Evolutionary conservation across 1,139 yeast species (phyloP).

Genomic region (Pichia sp.): DNA sequence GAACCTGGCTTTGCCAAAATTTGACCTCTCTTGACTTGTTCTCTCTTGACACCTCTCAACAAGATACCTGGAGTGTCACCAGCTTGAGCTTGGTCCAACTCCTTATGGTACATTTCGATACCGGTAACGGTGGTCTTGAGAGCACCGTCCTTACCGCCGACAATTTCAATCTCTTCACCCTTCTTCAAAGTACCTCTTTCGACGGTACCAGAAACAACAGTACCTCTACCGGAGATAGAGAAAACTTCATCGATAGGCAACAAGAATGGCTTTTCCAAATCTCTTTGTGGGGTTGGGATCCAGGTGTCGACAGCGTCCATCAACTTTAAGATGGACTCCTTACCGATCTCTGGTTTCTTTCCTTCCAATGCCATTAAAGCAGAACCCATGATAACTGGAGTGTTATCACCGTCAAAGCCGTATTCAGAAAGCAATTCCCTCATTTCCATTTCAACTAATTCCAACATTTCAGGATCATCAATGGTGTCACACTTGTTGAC

Average conservation of each 20-base stretch:
- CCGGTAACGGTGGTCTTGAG: constrained; percentile 95
- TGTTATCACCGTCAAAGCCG: constrained; percentile 97
- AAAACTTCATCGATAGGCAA: constrained; percentile 97
- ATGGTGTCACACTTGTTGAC: constrained; percentile 97
- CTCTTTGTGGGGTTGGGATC: constrained; percentile 96
- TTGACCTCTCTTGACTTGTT: constrained; percentile 96
- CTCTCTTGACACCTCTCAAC: constrained; percentile 98
- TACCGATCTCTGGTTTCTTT: constrained; percentile 88
- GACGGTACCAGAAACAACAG: constrained; percentile 98
- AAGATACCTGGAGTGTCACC: constrained; percentile 99
- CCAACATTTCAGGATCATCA: constrained; percentile 99
- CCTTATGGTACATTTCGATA: constrained; percentile 99
- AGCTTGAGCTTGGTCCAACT: constrained; percentile 94
- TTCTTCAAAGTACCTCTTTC: constrained; percentile 96
- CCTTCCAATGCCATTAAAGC: constrained; percentile 95
- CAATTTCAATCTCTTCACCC: constrained; percentile 98
- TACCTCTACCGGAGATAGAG: constrained; percentile 99
- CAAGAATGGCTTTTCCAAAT: constrained; percentile 91
- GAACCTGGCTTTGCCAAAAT: constrained; percentile 91
- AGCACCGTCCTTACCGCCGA: constrained; percentile 84
- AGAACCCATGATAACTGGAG: constrained; percentile 98
- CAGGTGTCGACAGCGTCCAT: constrained; percentile 89
- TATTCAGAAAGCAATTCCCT: constrained; percentile 86
- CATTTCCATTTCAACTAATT: constrained; percentile 99
- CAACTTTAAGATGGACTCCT: constrained; percentile 73